Evolutionary conservation across 1,284 basidiomycete genomes (phyloP), one percentile per base, ranked within the genome.

Genomic region (Cryptococcus sp.): DNA sequence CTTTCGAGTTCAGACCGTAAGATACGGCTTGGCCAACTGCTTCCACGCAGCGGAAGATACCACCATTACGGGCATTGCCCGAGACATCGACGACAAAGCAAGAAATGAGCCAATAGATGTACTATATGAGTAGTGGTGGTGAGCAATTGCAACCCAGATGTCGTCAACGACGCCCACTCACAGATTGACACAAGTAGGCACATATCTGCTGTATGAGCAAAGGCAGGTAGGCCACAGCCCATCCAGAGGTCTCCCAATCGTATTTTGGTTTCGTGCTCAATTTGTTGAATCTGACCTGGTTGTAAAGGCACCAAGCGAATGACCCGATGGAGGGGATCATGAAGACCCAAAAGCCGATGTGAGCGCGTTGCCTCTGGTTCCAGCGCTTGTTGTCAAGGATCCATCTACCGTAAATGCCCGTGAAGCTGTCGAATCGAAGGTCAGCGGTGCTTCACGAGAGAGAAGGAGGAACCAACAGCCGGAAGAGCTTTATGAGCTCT

Each of bases 81-180:
- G 52, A 47, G 19, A 47, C 55, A 50, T 69, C 67, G 19, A 38
- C 60, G 15, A 57, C 54, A 46, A 62, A 66, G 27, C 59, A 64
- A 17, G 58, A 59, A 23, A 69, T 47, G n/a, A 69, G 58, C 67
- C 67, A 69, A 56, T 66, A 69, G 44, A 63, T 54, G 46, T 61
- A 69, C 5, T 35, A 13, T 10, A 35, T 7, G 38, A 31, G 35
- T 52, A 35, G 31, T 49, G 65, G 61, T 64, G 53, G 61, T 35
- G 8, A 35, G 31, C 13, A 10, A 35, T 35, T 35, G 31, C 31
- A 35, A 35, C 13, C 31, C 7, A 5, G 31, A 35, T 35, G 31
- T 13, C 31, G 8, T 10, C 13, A 8, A 8, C 44, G 42, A 64
- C 48, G n/a, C 51, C 62, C 4, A 54, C 59, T 71, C 72, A 75